Evolutionary conservation across 2,329 filamentous ascomycete genomes (phyloP).

Genomic region (Penicillium sp.): DNA sequence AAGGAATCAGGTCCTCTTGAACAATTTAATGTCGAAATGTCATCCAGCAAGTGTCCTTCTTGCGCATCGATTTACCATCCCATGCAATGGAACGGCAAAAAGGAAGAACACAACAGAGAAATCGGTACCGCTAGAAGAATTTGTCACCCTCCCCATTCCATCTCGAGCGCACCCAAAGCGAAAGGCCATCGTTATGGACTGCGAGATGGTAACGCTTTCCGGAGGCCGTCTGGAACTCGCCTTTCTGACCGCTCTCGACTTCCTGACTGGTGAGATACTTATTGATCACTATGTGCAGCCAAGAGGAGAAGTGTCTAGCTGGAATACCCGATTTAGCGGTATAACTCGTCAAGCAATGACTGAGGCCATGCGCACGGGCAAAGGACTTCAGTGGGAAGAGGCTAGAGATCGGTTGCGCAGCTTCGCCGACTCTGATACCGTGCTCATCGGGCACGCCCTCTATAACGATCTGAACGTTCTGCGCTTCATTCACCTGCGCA

Average conservation of each 20-base stretch:
- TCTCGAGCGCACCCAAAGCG: neutral
- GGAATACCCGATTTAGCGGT: conserved; percentile 44
- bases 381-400: conserved; percentile 41
- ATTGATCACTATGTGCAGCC: conserved; percentile 48
- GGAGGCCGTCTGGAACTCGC: conserved; percentile 34
- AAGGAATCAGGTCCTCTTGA: neutral
- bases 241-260: conserved; percentile 46
- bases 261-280: conserved; percentile 49
- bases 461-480: conserved; percentile 48
- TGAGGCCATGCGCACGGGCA: conserved; percentile 29
- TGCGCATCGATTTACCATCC: neutral
- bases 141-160: neutral
- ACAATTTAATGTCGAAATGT: neutral
- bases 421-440: conserved; percentile 45
- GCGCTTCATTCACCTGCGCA: conserved; percentile 42
- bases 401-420: conserved; percentile 47
- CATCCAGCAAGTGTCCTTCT: neutral
- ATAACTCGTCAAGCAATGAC: conserved; percentile 34
- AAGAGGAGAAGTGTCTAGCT: conserved; percentile 32
- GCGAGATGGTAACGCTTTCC: conserved; percentile 49
- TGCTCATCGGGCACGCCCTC: conserved; percentile 52
- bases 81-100: neutral
- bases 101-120: neutral
- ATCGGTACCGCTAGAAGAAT: neutral
- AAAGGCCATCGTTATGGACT: conserved; percentile 48